Conservation (phyloP, 148 eudicot genomes). For the Pharnaceum exiguum region DNA sequence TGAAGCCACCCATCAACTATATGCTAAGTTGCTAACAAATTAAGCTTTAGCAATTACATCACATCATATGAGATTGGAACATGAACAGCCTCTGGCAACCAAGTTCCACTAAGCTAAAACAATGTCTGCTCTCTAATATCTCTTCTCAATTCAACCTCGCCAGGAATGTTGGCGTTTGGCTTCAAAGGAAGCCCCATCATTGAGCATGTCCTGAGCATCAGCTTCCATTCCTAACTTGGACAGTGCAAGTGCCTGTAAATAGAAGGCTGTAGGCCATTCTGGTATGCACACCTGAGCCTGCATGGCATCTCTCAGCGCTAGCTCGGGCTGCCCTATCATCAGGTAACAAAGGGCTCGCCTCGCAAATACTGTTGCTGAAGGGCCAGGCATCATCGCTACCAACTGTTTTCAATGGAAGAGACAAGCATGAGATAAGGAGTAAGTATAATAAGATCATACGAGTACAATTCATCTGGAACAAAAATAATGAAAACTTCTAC, state of each 20-base stretch:
- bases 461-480: too few species aligned
- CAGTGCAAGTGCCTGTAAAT: conserved; percentile 89
- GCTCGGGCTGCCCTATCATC: conserved; percentile 82
- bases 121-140: too few species aligned
- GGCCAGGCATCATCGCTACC: conserved; percentile 78
- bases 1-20: too few species aligned
- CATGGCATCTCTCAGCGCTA: conserved; percentile 93
- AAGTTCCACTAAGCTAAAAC: too few species aligned
- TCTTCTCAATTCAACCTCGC: conserved; percentile 52
- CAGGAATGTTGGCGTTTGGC: conserved; percentile 77
- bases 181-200: conserved; percentile 83
- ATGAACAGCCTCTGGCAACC: too few species aligned
- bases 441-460: neutral
- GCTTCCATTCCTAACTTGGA: conserved; percentile 96
- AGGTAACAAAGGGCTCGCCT: conserved; percentile 83
- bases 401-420: conserved; percentile 34
- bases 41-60: too few species aligned
- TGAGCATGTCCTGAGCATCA: conserved; percentile 97
- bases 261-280: conserved; percentile 96
- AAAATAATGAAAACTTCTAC: too few species aligned
- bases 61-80: too few species aligned
- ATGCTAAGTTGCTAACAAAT: too few species aligned
- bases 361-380: conserved; percentile 87
- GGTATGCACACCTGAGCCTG: conserved; percentile 99
- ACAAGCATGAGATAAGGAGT: conserved; percentile 2